Evolutionary conservation across 306 rosid species (phyloP).

Genomic region (Quillaja saponaria): DNA sequence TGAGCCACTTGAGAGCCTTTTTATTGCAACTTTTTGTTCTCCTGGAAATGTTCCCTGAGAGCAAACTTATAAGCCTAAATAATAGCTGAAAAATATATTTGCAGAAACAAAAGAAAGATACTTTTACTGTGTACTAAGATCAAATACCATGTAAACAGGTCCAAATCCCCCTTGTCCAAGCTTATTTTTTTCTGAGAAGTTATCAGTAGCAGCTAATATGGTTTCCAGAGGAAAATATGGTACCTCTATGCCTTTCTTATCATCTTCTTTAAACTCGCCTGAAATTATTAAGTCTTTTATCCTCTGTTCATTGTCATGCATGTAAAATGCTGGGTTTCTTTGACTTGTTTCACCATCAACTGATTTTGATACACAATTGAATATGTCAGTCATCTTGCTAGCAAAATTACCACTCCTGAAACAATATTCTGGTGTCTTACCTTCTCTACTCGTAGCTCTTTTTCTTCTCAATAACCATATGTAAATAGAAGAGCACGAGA

Average conservation of each 20-base stretch:
- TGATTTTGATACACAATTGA: too few species aligned
- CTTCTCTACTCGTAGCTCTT: too few species aligned
- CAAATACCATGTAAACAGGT: constrained; percentile 50
- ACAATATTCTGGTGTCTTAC: too few species aligned
- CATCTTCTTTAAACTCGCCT: constrained; percentile 33
- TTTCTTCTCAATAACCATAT: too few species aligned
- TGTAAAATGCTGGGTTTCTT: neutral
- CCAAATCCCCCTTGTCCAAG: constrained; percentile 68
- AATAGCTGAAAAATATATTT: too few species aligned
- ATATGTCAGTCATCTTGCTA: too few species aligned
- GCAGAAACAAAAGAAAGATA: too few species aligned
- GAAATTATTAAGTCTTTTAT: constrained; percentile 35
- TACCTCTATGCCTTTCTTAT: constrained; percentile 37
- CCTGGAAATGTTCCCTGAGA: constrained; percentile 41
- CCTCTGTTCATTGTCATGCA: constrained; percentile 24
- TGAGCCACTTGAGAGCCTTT: constrained; percentile 49
- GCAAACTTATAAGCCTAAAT: too few species aligned
- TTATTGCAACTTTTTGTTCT: constrained; percentile 43
- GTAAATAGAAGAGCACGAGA: too few species aligned
- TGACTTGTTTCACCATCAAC: too few species aligned
- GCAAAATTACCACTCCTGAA: too few species aligned
- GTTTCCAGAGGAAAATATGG: constrained; percentile 37
- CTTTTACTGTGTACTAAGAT: neutral
- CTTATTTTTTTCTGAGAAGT: constrained; percentile 52
- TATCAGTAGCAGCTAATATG: constrained; percentile 42